A percentile compares a stretch with the other conserved stretches of the same genome.
These are phyloP conservation scores for Macrophomina phaseolina DNA, from an alignment of 2,329 filamentous ascomycete genomes.

Conservation along the genomic window DNA sequence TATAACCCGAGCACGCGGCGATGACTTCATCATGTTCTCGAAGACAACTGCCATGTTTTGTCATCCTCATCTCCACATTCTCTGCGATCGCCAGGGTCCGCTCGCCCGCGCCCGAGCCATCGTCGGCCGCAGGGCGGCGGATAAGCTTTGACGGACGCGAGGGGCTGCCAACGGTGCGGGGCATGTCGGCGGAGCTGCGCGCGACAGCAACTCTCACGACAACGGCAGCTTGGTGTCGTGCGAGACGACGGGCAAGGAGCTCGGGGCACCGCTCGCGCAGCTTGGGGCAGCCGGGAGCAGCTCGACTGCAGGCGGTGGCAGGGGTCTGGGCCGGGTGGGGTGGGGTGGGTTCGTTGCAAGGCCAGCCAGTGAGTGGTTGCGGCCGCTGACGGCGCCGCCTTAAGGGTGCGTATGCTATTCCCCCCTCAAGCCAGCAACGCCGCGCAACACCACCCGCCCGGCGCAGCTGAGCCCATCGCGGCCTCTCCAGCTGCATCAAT, in stretches of 20 bases:
- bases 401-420: background rate
- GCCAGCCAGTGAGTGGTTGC: constrained; percentile 1
- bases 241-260: background rate
- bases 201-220: background rate
- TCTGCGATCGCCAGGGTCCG: constrained; percentile 23
- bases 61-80: constrained; percentile 22
- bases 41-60: constrained; percentile 14
- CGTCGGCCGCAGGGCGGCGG: background rate
- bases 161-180: background rate
- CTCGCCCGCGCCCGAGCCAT: background rate
- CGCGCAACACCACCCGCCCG: constrained; percentile 12
- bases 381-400: constrained; percentile 1
- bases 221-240: constrained; percentile 1
- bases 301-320: constrained; percentile 8
- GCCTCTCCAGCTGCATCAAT: background rate
- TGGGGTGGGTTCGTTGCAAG: constrained; percentile 3
- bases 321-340: constrained; percentile 1
- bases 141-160: background rate
- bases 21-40: constrained; percentile 22
- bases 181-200: background rate
- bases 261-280: background rate
- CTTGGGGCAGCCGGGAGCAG: background rate
- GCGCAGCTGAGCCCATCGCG: background rate
- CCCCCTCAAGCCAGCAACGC: background rate
- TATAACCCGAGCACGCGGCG: constrained; percentile 2